Conservation (phyloP, 2,329 filamentous ascomycete species). For the Byssoonygena ceratinophila region DNA sequence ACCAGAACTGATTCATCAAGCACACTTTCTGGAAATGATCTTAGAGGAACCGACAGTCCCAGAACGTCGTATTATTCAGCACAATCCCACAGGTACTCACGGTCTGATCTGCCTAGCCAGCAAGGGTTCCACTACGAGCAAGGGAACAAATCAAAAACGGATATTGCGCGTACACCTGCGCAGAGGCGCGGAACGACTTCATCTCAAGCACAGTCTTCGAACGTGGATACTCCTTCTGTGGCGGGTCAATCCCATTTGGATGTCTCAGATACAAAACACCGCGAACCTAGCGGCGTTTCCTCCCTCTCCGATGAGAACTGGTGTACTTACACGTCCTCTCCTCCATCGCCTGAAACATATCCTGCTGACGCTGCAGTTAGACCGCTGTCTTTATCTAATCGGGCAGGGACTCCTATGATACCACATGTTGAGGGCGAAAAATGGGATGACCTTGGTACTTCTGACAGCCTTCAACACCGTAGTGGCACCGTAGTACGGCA, state of each 20-base stretch:
- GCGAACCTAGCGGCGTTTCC: slow-evolving; percentile 30
- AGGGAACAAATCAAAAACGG: slow-evolving; percentile 23
- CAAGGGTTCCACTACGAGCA: slow-evolving; percentile 25
- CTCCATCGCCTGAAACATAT: slow-evolving; percentile 19
- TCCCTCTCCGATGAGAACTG: slow-evolving; percentile 31
- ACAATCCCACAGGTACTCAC: slow-evolving; percentile 26
- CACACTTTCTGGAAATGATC: slow-evolving; percentile 38
- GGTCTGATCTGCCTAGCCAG: slow-evolving; percentile 25
- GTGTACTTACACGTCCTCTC: slow-evolving; percentile 31
- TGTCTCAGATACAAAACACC: slow-evolving; percentile 22
- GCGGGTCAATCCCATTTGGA: slow-evolving; percentile 20
- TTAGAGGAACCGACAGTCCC: slow-evolving; percentile 36
- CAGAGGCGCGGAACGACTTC: slow-evolving; percentile 24
- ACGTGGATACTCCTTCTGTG: slow-evolving; percentile 24
- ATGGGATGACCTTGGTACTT: slow-evolving; percentile 2
- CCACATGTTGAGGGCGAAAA: slow-evolving; percentile 16
- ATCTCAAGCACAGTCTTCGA: slow-evolving; percentile 26
- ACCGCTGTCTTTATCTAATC: background rate
- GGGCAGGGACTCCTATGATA: background rate
- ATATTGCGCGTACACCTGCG: slow-evolving; percentile 22
- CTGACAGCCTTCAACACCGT: slow-evolving; percentile 9
- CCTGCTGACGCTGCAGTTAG: slow-evolving; percentile 1
- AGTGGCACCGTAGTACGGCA: slow-evolving; percentile 27
- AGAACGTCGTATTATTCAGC: slow-evolving; percentile 43
- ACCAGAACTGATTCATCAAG: slow-evolving; percentile 57